Evolutionary conservation across 75 land plant species (phyloP).

Genomic region (Picea sitchensis): DNA sequence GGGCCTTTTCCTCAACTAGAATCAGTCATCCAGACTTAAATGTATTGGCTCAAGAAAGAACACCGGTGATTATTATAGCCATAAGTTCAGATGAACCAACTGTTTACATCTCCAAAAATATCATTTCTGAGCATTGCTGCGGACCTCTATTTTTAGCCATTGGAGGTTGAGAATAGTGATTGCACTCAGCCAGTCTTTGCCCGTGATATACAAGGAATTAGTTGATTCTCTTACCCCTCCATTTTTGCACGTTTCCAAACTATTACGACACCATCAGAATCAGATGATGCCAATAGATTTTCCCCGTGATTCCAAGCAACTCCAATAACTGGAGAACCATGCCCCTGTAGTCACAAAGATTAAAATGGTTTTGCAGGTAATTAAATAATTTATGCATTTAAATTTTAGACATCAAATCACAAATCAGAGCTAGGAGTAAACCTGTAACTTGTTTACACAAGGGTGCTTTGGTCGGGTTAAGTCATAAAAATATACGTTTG

Average conservation of each 20-base stretch:
- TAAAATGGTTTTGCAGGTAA: not conserved
- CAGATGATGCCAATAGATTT: slow-evolving; percentile 91
- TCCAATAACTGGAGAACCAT: slow-evolving; percentile 80
- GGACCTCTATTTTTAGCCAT: not conserved
- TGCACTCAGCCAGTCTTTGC: not conserved
- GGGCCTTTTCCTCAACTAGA: not conserved
- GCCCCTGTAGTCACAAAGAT: slow-evolving; percentile 61
- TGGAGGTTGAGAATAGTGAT: not conserved
- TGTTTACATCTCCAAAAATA: not conserved
- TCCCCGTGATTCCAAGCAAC: slow-evolving; percentile 99
- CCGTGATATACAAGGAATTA: not conserved
- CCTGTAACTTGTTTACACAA: slow-evolving; percentile 98
- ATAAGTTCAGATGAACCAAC: not conserved
- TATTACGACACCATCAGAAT: slow-evolving; percentile 89
- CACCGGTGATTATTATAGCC: not conserved
- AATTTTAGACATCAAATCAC: not conserved
- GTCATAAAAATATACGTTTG: slow-evolving; percentile 96
- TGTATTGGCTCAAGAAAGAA: not conserved
- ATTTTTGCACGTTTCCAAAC: slow-evolving; percentile 94
- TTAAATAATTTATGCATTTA: not conserved
- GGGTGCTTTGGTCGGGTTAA: slow-evolving; percentile 87
- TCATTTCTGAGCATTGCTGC: not conserved
- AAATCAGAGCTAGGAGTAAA: slow-evolving; percentile 11
- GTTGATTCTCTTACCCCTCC: not conserved
- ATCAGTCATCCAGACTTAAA: not conserved